Conservation (phyloP, 164 flowering plant genomes). For the Litsea cubeba region DNA sequence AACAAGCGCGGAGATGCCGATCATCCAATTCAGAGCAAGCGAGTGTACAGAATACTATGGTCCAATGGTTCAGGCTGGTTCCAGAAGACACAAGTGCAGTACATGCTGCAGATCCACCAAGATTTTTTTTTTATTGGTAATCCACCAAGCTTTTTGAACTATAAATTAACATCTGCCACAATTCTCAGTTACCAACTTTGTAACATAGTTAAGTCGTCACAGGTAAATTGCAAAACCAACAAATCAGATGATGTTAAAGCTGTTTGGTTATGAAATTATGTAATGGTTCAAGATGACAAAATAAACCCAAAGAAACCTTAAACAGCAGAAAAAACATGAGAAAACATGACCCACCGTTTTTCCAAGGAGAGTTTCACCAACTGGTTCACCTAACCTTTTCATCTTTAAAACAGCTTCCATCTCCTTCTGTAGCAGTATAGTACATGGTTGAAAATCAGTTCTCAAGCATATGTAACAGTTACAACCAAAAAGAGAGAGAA, state of each 20-base stretch:
- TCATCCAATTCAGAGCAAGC: too few relatives aligned
- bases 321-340: not conserved
- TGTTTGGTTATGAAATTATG: not conserved
- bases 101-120: not conserved
- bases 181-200: not conserved
- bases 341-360: constrained; percentile 57
- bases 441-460: not conserved
- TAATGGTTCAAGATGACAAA: not conserved
- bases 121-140: too few relatives aligned
- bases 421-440: constrained; percentile 51
- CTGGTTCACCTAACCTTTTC: constrained; percentile 69
- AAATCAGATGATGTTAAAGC: not conserved
- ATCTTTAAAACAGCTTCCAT: constrained; percentile 54
- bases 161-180: not conserved
- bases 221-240: not conserved
- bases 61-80: not conserved
- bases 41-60: not conserved
- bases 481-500: too few relatives aligned
- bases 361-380: constrained; percentile 73
- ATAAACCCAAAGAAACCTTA: too few relatives aligned
- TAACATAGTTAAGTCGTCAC: not conserved
- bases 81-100: not conserved
- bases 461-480: not conserved
- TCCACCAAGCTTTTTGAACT: not conserved
- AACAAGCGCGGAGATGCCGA: too few relatives aligned